Evolutionary conservation across 441 rosid genomes (phyloP).

Genomic region (Theobroma grandiflorum): DNA sequence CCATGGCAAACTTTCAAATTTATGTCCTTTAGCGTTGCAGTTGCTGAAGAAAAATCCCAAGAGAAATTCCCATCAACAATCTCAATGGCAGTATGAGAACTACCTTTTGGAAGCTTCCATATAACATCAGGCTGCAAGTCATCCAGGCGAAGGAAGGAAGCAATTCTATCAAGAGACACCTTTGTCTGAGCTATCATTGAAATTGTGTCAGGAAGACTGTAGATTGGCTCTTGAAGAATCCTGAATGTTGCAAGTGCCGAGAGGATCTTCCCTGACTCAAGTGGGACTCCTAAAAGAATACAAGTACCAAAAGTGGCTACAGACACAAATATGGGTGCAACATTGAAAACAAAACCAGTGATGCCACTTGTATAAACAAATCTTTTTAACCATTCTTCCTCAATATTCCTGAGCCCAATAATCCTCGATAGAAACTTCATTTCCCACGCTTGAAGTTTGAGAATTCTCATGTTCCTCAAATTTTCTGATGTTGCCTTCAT

Average conservation of each 20-base stretch:
- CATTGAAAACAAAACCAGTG: slow-evolving; percentile 47
- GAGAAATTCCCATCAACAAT: slow-evolving; percentile 57
- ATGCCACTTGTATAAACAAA: slow-evolving; percentile 47
- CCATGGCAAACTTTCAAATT: slow-evolving; percentile 52
- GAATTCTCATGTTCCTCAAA: slow-evolving; percentile 67
- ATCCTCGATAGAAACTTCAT: slow-evolving; percentile 25
- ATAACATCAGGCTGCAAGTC: slow-evolving; percentile 53
- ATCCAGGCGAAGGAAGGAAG: slow-evolving; percentile 62
- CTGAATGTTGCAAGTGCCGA: slow-evolving; percentile 75
- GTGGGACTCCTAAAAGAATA: slow-evolving; percentile 53
- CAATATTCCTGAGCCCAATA: no score
- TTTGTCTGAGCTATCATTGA: slow-evolving; percentile 65
- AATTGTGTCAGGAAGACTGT: slow-evolving; percentile 58
- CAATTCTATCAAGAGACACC: slow-evolving; percentile 71
- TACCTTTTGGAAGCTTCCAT: slow-evolving; percentile 48
- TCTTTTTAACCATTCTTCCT: slow-evolving; percentile 49
- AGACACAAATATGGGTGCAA: slow-evolving; percentile 64
- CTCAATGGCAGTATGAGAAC: slow-evolving; percentile 55
- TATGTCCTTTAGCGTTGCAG: slow-evolving; percentile 51
- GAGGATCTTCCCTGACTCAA: slow-evolving; percentile 70
- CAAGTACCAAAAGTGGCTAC: slow-evolving; percentile 52
- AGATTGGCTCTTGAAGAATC: slow-evolving; percentile 66
- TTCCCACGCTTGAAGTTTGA: slow-evolving; percentile 81
- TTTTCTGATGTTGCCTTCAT: slow-evolving; percentile 70
- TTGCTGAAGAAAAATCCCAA: slow-evolving; percentile 54